These are phyloP conservation scores for Raffaelea arxii DNA, from an alignment of 2,329 filamentous ascomycete species.

Conservation along the genomic window DNA sequence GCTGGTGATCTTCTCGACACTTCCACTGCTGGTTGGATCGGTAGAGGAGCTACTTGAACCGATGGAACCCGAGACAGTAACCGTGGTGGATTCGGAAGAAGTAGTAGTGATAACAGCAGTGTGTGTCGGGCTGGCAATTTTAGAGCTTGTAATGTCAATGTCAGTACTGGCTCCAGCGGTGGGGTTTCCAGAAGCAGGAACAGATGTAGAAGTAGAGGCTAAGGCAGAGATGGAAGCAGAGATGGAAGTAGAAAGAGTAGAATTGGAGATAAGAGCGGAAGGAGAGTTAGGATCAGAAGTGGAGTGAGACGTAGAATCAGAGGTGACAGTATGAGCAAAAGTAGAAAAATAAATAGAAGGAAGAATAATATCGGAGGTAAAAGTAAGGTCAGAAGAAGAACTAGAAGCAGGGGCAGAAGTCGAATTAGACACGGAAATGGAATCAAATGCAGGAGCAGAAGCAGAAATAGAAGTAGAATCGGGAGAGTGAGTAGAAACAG, in stretches of 20 bases:
- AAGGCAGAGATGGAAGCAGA: not conserved
- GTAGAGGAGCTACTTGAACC: too few species aligned
- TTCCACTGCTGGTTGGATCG: too few species aligned
- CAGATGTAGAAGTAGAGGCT: not conserved
- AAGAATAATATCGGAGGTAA: not conserved
- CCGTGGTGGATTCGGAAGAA: not conserved
- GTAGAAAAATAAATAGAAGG: not conserved
- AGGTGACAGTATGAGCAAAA: not conserved
- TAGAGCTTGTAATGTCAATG: not conserved
- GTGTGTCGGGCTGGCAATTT: not conserved
- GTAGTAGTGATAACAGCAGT: not conserved
- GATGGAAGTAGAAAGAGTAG: not conserved
- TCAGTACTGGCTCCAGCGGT: not conserved
- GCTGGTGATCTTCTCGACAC: too few species aligned
- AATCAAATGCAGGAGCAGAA: not conserved
- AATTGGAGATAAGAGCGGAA: not conserved
- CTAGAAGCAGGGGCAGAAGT: not conserved
- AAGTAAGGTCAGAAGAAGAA: not conserved
- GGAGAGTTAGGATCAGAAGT: not conserved
- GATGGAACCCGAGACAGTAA: too few species aligned
- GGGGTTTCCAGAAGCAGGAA: constrained; percentile 2
- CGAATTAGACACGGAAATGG: not conserved
- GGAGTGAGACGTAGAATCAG: constrained; percentile 2
- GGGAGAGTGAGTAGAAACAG: not conserved
- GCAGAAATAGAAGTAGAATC: not conserved